These are phyloP conservation scores for Ascomycota sp. DNA, from an alignment of 2,329 filamentous ascomycete species.

Conservation along the genomic window DNA sequence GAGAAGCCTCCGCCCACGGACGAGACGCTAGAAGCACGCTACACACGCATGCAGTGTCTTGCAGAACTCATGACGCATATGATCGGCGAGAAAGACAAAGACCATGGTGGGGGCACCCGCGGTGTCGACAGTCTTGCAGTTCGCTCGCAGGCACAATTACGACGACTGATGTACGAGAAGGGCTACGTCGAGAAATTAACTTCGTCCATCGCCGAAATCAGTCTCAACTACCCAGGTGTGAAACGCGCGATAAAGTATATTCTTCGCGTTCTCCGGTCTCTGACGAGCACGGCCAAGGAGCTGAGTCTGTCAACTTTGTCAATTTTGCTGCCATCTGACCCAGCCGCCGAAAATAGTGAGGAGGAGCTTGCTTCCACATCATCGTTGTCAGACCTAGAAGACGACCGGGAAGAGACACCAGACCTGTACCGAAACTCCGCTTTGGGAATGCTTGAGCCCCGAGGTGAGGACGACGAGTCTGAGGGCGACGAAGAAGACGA, in stretches of 20 bases:
- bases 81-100: conserved; percentile 57
- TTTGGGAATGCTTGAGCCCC: conserved; percentile 76
- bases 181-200: conserved; percentile 79
- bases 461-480: conserved; percentile 59
- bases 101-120: conserved; percentile 22
- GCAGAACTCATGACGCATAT: conserved; percentile 86
- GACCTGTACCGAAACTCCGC: conserved; percentile 94
- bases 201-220: conserved; percentile 79
- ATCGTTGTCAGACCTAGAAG: conserved; percentile 70
- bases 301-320: conserved; percentile 41
- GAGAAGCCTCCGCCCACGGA: conserved; percentile 62
- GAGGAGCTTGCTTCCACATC: conserved; percentile 75
- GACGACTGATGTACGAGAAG: conserved; percentile 95
- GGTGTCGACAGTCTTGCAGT: conserved; percentile 16
- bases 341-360: conserved; percentile 46
- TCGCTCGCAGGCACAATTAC: conserved; percentile 59
- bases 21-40: conserved; percentile 66
- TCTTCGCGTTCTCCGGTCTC: conserved; percentile 61
- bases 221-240: conserved; percentile 79
- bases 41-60: conserved; percentile 66
- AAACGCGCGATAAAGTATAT: conserved; percentile 95
- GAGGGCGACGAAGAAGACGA: conserved; percentile 56
- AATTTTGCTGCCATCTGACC: conserved; percentile 46
- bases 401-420: conserved; percentile 79
- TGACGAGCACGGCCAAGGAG: conserved; percentile 70